A percentile compares a stretch with the other conserved stretches of the same genome.
These are phyloP conservation scores for Agroathelia rolfsii DNA, from an alignment of 1,284 basidiomycete species.

Conservation along the genomic window DNA sequence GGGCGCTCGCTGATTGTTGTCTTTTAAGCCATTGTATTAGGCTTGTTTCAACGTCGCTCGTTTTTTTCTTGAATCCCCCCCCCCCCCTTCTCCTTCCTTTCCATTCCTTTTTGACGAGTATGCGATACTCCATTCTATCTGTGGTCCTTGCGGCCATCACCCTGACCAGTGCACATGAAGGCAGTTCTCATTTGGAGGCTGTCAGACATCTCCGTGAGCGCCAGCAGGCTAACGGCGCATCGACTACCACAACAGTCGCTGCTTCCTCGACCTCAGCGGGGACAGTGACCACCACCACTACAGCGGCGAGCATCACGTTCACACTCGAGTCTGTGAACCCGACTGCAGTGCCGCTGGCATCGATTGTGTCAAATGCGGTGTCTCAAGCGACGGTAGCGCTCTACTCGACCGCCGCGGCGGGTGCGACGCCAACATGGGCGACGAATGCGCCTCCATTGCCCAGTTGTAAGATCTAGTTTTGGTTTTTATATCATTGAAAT, in stretches of 20 bases:
- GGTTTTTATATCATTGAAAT: too few relatives aligned
- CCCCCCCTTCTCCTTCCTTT: too few relatives aligned
- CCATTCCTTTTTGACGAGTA: constrained; percentile 18
- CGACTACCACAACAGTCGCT: constrained; percentile 15
- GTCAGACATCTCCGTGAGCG: constrained; percentile 18
- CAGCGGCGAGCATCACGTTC: constrained; percentile 24
- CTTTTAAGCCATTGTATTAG: too few relatives aligned
- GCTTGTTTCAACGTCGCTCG: too few relatives aligned
- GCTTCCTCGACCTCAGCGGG: constrained; percentile 6
- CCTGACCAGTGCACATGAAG: constrained; percentile 21
- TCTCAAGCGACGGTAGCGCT: constrained; percentile 31
- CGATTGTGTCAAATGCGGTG: constrained; percentile 31
- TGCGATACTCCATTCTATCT: constrained; percentile 25
- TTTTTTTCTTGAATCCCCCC: too few relatives aligned
- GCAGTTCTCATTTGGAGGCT: too few relatives aligned
- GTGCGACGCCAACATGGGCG: constrained; percentile 32
- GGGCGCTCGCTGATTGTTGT: too few relatives aligned
- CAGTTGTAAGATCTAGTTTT: constrained; percentile 30
- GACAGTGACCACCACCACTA: constrained; percentile 11
- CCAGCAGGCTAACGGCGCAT: constrained; percentile 21
- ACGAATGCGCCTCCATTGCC: constrained; percentile 44
- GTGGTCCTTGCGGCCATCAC: constrained; percentile 22
- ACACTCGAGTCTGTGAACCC: constrained; percentile 47
- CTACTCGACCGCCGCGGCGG: constrained; percentile 28
- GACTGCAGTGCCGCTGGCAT: constrained; percentile 43